Conservation (phyloP, 306 rosid genomes). For the Benincasa hispida region DNA sequence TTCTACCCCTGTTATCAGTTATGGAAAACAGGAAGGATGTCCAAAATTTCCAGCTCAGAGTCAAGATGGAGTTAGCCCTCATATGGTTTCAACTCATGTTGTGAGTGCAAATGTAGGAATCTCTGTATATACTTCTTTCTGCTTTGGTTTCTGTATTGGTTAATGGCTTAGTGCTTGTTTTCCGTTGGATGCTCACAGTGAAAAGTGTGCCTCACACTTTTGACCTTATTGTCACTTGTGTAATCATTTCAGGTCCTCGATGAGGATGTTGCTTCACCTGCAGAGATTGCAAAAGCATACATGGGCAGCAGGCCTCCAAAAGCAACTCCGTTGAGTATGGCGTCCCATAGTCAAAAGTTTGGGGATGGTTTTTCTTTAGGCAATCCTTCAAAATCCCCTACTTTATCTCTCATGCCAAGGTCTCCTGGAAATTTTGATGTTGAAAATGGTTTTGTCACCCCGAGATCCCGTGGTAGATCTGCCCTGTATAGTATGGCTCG, state of each 20-base stretch:
- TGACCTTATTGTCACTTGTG: slow-evolving; percentile 14
- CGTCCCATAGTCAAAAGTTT: slow-evolving; percentile 19
- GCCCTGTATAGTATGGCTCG: slow-evolving; percentile 84
- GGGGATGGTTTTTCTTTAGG: slow-evolving; percentile 26
- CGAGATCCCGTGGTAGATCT: slow-evolving; percentile 77
- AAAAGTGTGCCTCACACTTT: background rate
- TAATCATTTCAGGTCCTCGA: slow-evolving; percentile 51
- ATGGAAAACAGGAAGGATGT: slow-evolving; percentile 25
- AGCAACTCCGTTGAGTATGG: slow-evolving; percentile 42
- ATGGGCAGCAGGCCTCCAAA: slow-evolving; percentile 74
- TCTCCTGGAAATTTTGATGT: slow-evolving; percentile 28
- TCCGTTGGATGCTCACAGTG: background rate
- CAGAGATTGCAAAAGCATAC: slow-evolving; percentile 82
- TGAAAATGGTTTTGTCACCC: slow-evolving; percentile 63
- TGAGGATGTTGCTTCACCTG: slow-evolving; percentile 74
- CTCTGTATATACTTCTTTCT: background rate
- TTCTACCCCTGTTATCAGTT: slow-evolving; percentile 20
- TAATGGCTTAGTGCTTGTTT: background rate
- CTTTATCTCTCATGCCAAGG: slow-evolving; percentile 43
- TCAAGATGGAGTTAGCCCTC: slow-evolving; percentile 25
- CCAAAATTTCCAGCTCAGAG: slow-evolving; percentile 14
- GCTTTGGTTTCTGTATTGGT: background rate
- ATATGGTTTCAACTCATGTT: slow-evolving; percentile 28
- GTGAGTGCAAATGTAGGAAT: slow-evolving; percentile 39
- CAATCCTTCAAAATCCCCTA: slow-evolving; percentile 30